These are phyloP conservation scores for Daedalea quercina DNA, from an alignment of 768 basidiomycete species.

Conservation along the genomic window DNA sequence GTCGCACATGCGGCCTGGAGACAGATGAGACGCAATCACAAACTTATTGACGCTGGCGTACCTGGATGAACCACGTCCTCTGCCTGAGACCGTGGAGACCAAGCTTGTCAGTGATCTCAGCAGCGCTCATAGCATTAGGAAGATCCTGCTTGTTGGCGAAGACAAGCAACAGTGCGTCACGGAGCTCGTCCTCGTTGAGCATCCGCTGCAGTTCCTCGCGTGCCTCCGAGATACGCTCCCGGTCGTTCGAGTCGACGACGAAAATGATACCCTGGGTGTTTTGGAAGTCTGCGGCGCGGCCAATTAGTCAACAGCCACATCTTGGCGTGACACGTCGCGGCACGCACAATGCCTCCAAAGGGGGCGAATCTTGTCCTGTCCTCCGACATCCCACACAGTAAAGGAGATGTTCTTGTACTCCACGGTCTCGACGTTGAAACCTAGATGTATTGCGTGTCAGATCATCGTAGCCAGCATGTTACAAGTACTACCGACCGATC, in stretches of 20 bases:
- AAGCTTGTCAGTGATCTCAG: constrained; percentile 99
- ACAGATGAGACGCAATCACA: neutral
- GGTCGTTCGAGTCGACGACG: constrained; percentile 98
- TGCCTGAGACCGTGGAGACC: constrained; percentile 96
- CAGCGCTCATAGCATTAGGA: constrained; percentile 99
- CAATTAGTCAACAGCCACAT: neutral
- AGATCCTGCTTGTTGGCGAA: constrained; percentile 99
- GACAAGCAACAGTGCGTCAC: constrained; percentile 95
- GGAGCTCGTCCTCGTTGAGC: constrained; percentile 99
- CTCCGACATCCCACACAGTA: constrained; percentile 99
- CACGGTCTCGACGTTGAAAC: constrained; percentile 99
- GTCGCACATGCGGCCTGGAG: constrained; percentile 93
- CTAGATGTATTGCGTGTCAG: constrained; percentile 35
- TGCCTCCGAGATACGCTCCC: constrained; percentile 98
- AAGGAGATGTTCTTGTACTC: constrained; percentile 99
- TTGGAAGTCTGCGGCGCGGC: constrained; percentile 80
- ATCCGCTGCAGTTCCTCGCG: constrained; percentile 99
- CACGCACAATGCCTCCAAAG: constrained; percentile 99
- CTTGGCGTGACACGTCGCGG: constrained; percentile 10
- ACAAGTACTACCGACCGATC: constrained; percentile 67
- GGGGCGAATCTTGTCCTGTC: constrained; percentile 99
- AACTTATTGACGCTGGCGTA: constrained; percentile 28
- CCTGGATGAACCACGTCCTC: constrained; percentile 98
- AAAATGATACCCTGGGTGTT: constrained; percentile 99
- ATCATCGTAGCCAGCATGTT: constrained; percentile 7